Evolutionary conservation across 306 rosid species (phyloP), one percentile per base, ranked within the genome.

Genomic region (Cicer yamashitae): DNA sequence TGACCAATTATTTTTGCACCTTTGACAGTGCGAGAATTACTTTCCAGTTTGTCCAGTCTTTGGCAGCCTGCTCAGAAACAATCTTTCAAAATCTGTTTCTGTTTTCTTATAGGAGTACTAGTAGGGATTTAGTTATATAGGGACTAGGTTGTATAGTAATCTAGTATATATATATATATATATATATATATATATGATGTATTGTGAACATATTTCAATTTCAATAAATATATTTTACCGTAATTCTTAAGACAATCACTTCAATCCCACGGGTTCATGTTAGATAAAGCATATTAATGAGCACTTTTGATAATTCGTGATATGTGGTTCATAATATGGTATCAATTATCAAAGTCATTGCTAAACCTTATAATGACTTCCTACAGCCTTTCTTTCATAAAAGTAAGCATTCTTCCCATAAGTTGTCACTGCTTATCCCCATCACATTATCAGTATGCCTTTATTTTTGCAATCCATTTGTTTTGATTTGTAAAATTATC

Each of bases 1-100:
- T 90, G 91, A 60, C 91, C 86, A 74, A 94, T 89, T 78, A 83
- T 45, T 77, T 81, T 91, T 43, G 98, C 96, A 71, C 93, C 96
- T 83, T 92, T 87, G 63, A 86, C 88, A 10, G 93, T 94, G 47
- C 91, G 93, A 14, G 97, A 94, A 81, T 83, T 89, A 74, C 82
- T 92, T 85, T 94, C 99, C 76, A 94, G 78, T 62, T 80, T 85
- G 71, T 90, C 92, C 72, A 94, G 77, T 83, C 80, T 82, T 63
- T 77, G 90, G 79, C 90, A 84, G 22, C 96, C 99, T 94, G 71
- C 63, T 77, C 56, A 77, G 48, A 75, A 71, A 52, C 25, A 47
- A 41, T 25, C 15, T 30, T 3, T 30, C 37, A 30, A 30, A 30
- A 30, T 30, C 5, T 30, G 37, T 30, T 30, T 25, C 34, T 30